These are phyloP conservation scores for Blastobotrys attinorum DNA, from an alignment of 805 yeast genomes.

Conservation along the genomic window DNA sequence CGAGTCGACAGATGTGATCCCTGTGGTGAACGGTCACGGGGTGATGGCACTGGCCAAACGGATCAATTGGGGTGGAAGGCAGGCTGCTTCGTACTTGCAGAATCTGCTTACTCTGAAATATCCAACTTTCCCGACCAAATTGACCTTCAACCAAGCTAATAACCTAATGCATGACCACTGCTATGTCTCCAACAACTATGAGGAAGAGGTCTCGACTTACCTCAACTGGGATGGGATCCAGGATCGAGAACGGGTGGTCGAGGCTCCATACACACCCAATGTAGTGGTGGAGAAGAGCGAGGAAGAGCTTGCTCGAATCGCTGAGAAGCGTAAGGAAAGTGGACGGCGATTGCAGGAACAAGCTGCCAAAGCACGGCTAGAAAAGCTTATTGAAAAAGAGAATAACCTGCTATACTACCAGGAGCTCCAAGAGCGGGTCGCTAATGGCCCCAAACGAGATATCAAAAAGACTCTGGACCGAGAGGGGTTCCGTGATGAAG, in stretches of 20 bases:
- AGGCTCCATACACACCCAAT: conserved; percentile 64
- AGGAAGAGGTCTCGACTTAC: conserved; percentile 47
- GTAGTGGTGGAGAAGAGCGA: conserved; percentile 66
- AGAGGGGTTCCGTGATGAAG: conserved; percentile 73
- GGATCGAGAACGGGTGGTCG: conserved; percentile 64
- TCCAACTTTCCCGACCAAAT: conserved; percentile 80
- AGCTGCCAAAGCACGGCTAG: conserved; percentile 76
- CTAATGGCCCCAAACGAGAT: conserved; percentile 40
- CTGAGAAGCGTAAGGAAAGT: conserved; percentile 74
- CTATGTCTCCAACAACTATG: conserved; percentile 64
- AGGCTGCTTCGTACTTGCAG: conserved; percentile 54
- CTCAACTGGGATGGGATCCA: conserved; percentile 60
- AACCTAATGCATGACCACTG: conserved; percentile 67
- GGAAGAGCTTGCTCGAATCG: conserved; percentile 70
- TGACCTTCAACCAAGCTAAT: conserved; percentile 56
- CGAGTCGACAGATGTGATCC: conserved; percentile 75
- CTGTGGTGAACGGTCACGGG: conserved; percentile 68
- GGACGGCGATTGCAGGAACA: conserved; percentile 89
- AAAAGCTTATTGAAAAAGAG: conserved; percentile 72
- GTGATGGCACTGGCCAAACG: conserved; percentile 62
- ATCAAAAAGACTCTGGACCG: conserved; percentile 47
- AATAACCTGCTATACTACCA: conserved; percentile 70
- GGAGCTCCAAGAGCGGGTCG: conserved; percentile 45
- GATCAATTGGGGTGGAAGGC: conserved; percentile 88
- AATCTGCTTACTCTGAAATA: conserved; percentile 69